Base-by-base conservation (phyloP, 2,329 filamentous ascomycete species). In the Diaporthe citri region DNA sequence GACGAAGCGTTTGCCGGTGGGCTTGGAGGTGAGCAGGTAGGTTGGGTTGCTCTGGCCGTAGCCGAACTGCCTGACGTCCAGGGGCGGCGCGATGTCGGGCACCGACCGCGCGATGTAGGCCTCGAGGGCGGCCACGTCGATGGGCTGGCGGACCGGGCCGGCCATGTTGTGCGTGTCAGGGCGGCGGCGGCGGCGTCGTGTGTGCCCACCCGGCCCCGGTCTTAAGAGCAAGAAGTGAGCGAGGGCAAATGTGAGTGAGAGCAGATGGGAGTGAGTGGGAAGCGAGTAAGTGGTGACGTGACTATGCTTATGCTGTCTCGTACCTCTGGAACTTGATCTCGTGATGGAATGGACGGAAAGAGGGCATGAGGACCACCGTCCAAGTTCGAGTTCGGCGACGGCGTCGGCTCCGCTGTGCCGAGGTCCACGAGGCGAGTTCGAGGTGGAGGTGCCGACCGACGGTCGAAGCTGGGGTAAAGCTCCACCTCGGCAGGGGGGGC, bases 31-130 rank as follows among this genome's bases (percentile, higher is more conserved):
- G 81, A 98, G 89, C 81, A 96, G 95, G 86, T 98, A 99, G 3
- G 97, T 99, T 59, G 97, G 97, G 83, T 98, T 99, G 75, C 95
- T 98, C 86, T 98, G 97, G 76, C 97, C 97, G 83, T 97, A 98
- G 80, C 96, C 95, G 83, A 98, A 99, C 90, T 98, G 96, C 87
- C 98, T 97, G 78, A 98, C 87, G 60, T 95, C 93, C 78, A 98
- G 87, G 1, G 97, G 97, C 20, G 91, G 90, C 85, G 93, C 91
- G 82, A 99, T 95, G 80, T 93, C 90, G 3, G 95, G 95, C n/a
- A 97, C 94, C 85, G 95, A 89, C 76, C 90, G 84, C 72, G 89
- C 86, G 78, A 99, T 90, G 84, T 96, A 99, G 77, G 88, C 89
- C 87, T 96, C 93, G 73, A 99, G 88, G 22, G 94, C 91, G 80